These are phyloP conservation scores for Saturnispora quitensis DNA, from an alignment of 805 yeast species.

Conservation along the genomic window DNA sequence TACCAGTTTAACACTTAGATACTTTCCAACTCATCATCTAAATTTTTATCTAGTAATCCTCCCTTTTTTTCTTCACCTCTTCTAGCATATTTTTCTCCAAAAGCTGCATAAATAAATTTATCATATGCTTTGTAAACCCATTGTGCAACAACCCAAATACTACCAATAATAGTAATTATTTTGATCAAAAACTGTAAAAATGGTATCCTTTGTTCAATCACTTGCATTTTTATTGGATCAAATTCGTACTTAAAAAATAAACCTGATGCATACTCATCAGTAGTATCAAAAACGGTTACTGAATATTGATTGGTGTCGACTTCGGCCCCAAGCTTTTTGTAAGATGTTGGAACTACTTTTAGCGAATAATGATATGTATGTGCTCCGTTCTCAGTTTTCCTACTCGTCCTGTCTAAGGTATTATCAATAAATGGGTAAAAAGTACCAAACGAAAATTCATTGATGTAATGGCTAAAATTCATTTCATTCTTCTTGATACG, in stretches of 20 bases:
- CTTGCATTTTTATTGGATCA: conserved; percentile 69
- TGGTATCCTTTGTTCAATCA: conserved; percentile 64
- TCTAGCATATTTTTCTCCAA: conserved; percentile 49
- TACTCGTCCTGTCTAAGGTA: conserved; percentile 75
- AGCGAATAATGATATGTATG: conserved; percentile 57
- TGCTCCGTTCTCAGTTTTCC: conserved; percentile 38
- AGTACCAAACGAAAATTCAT: conserved; percentile 85
- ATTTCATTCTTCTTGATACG: conserved; percentile 37
- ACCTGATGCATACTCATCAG: conserved; percentile 49
- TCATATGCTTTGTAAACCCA: conserved; percentile 57
- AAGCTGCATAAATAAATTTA: conserved; percentile 36
- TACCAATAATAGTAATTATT: conserved; percentile 75
- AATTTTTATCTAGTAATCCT: conserved; percentile 20
- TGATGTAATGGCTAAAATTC: conserved; percentile 77
- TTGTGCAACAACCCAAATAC: conserved; percentile 59
- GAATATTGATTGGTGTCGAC: conserved; percentile 86
- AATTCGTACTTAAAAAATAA: conserved; percentile 78
- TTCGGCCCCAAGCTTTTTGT: conserved; percentile 57
- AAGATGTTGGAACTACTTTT: conserved; percentile 78
- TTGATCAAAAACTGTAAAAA: conserved; percentile 72
- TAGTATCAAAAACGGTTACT: conserved; percentile 35
- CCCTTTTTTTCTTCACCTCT: conserved; percentile 40
- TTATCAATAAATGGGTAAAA: conserved; percentile 80
- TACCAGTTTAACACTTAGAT: conserved; percentile 12
- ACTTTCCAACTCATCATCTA: conserved; percentile 22